Conservation (phyloP, 2,329 filamentous ascomycete genomes). For the Seiridium unicorne region DNA sequence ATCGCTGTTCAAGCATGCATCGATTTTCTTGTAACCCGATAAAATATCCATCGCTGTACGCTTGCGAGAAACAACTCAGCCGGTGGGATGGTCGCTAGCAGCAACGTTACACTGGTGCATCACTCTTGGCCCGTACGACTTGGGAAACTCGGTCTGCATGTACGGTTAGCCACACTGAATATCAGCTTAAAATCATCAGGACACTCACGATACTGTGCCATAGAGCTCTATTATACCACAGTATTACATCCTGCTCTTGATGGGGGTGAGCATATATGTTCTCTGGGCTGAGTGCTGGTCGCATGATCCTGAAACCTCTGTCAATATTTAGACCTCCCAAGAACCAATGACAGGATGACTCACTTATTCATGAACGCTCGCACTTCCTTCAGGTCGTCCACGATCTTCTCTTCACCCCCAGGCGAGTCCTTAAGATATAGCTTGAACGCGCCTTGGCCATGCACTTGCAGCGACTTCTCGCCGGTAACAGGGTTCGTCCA, state of each 20-base stretch:
- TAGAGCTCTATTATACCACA: constrained; percentile 36
- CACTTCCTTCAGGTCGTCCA: constrained; percentile 65
- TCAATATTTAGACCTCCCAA: too few species aligned
- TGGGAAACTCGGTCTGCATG: constrained; percentile 11
- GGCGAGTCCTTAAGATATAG: constrained; percentile 59
- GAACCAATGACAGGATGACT: not conserved
- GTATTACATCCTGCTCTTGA: constrained; percentile 34
- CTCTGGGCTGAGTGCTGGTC: constrained; percentile 27
- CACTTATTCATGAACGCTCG: constrained; percentile 61
- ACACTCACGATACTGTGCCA: constrained; percentile 35
- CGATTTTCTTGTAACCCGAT: too few species aligned
- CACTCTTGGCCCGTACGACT: constrained; percentile 33
- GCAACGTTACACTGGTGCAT: constrained; percentile 36
- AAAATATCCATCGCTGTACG: too few species aligned
- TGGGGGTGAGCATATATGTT: constrained; percentile 35
- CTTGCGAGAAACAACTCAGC: not conserved
- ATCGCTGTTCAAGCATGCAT: too few species aligned
- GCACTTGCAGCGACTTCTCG: constrained; percentile 68
- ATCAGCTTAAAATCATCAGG: not conserved
- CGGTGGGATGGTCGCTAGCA: constrained; percentile 20
- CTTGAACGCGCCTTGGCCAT: constrained; percentile 69
- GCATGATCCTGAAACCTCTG: constrained; percentile 26
- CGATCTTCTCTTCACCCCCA: constrained; percentile 50
- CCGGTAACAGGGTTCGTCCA: constrained; percentile 76
- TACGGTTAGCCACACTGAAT: not conserved